Evolutionary conservation across 306 rosid genomes (phyloP).

Genomic region (Sphenostylis stenocarpa): DNA sequence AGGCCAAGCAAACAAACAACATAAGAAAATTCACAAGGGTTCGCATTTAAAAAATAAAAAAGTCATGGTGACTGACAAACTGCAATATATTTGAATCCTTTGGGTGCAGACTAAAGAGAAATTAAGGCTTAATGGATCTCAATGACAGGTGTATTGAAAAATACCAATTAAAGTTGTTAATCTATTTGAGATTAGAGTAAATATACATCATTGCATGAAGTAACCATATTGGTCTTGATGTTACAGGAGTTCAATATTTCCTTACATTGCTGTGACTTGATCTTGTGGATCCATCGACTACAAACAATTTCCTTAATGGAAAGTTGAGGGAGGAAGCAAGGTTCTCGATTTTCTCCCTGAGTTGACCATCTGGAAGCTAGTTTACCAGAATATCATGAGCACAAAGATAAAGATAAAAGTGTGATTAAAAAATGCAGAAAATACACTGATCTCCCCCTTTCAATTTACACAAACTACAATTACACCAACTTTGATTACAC

Average conservation of each 20-base stretch:
- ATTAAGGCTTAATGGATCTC: not conserved
- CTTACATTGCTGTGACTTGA: constrained; percentile 99
- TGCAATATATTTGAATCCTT: not conserved
- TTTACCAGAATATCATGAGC: constrained; percentile 36
- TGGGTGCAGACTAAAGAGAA: not conserved
- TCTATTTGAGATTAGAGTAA: constrained; percentile 5
- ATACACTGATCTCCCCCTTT: not conserved
- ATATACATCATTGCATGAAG: not conserved
- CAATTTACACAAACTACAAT: not conserved
- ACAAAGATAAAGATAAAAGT: not conserved
- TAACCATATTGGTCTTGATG: not conserved
- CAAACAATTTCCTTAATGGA: constrained; percentile 92
- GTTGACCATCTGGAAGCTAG: constrained; percentile 91
- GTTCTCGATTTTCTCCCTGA: constrained; percentile 86
- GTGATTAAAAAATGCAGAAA: not conserved
- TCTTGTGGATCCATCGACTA: constrained; percentile 96
- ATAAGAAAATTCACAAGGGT: not conserved
- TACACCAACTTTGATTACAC: not conserved
- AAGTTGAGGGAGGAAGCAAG: constrained; percentile 90
- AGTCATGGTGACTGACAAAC: not conserved
- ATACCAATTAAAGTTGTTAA: not conserved
- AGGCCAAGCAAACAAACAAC: not conserved
- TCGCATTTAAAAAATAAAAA: not conserved
- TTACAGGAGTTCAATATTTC: constrained; percentile 33
- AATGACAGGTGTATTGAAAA: not conserved